These are phyloP conservation scores for Urtica urens DNA, from an alignment of 306 rosid genomes.

Conservation along the genomic window DNA sequence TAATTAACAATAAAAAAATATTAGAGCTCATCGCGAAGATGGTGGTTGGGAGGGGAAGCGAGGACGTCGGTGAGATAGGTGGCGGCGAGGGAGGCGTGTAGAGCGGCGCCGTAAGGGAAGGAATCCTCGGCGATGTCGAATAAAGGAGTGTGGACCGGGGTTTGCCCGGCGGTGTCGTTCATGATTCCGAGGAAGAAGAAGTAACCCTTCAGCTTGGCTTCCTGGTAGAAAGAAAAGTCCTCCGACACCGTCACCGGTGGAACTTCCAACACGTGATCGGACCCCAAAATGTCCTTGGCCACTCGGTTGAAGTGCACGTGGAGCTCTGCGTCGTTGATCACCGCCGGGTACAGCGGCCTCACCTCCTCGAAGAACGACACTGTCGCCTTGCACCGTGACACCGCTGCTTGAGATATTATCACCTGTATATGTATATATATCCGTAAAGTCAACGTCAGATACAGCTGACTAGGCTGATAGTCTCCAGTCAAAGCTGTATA, in stretches of 20 bases:
- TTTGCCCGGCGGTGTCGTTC: slow-evolving; percentile 20
- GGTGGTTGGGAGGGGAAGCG: slow-evolving; percentile 12
- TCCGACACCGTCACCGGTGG: slow-evolving; percentile 46
- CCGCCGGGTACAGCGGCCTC: slow-evolving; percentile 31
- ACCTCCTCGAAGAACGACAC: slow-evolving; percentile 35
- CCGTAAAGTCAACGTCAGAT: too few relatives aligned
- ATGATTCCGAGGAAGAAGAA: slow-evolving; percentile 58
- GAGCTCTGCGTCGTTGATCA: slow-evolving; percentile 37
- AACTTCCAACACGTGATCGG: slow-evolving; percentile 28
- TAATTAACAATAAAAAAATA: background rate
- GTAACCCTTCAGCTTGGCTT: slow-evolving; percentile 60
- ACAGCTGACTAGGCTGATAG: too few relatives aligned
- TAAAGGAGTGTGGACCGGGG: slow-evolving; percentile 41
- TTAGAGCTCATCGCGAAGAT: slow-evolving; percentile 56
- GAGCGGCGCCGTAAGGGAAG: slow-evolving; percentile 73
- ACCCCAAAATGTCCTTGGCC: slow-evolving; percentile 50
- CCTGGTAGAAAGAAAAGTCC: slow-evolving; percentile 78
- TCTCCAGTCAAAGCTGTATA: too few relatives aligned
- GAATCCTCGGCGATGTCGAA: slow-evolving; percentile 56
- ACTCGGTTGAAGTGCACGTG: slow-evolving; percentile 41
- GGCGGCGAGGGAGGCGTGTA: slow-evolving; percentile 72
- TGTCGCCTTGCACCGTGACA: slow-evolving; percentile 69
- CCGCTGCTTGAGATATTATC: slow-evolving; percentile 66
- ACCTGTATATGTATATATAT: slow-evolving; percentile 48
- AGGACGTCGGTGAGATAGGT: slow-evolving; percentile 40